Percentiles rank a stretch among this genome's conserved stretches.
Evolutionary conservation across 2,329 filamentous ascomycete species (phyloP).

Genomic region (Alternaria incomplexa): DNA sequence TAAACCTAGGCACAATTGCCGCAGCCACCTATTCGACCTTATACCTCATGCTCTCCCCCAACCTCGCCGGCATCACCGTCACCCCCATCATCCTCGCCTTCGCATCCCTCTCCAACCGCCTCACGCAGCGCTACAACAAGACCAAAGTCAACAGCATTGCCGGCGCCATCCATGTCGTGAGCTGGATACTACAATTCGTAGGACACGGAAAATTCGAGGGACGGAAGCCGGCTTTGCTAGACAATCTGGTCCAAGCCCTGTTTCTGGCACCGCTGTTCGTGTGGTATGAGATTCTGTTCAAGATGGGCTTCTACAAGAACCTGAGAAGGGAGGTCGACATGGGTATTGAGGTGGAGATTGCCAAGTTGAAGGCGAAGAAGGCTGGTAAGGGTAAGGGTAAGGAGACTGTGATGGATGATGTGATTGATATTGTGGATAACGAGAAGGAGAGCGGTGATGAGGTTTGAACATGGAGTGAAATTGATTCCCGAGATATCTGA

Average conservation of each 20-base stretch:
- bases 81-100: slow-evolving; percentile 75
- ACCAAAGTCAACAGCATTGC: slow-evolving; percentile 66
- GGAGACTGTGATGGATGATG: not conserved
- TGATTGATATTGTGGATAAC: not conserved
- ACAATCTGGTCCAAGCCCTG: slow-evolving; percentile 89
- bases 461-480: not conserved
- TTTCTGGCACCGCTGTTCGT: slow-evolving; percentile 95
- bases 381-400: slow-evolving; percentile 19
- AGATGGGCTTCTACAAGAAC: slow-evolving; percentile 75
- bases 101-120: slow-evolving; percentile 75
- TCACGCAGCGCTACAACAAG: slow-evolving; percentile 64
- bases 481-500: not conserved
- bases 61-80: slow-evolving; percentile 76
- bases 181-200: slow-evolving; percentile 88
- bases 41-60: slow-evolving; percentile 89
- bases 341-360: slow-evolving; percentile 55
- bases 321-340: slow-evolving; percentile 55
- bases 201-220: slow-evolving; percentile 90
- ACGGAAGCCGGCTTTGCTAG: slow-evolving; percentile 83
- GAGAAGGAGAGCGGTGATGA: not conserved
- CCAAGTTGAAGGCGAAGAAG: slow-evolving; percentile 52
- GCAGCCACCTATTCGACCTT: slow-evolving; percentile 71
- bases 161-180: slow-evolving; percentile 69
- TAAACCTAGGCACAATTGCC: slow-evolving; percentile 56
- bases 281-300: slow-evolving; percentile 92